Evolutionary conservation across 257 asterid genomes (phyloP).

Genomic region (Plantago major): DNA sequence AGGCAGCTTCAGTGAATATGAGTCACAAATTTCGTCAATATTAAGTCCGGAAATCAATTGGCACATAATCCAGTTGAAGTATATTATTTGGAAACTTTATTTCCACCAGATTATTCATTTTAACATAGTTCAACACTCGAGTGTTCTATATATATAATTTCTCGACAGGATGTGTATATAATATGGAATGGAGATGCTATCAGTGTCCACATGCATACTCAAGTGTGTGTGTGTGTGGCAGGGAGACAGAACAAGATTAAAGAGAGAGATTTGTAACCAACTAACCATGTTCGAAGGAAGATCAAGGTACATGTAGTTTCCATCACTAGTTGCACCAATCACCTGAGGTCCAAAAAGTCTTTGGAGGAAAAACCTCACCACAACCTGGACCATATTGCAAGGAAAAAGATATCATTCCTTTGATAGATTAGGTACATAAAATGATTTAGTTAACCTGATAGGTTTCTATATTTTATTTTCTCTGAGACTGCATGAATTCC

Average conservation of each 20-base stretch:
- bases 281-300: constrained; percentile 91
- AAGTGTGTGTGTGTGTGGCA: too few relatives aligned
- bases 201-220: too few relatives aligned
- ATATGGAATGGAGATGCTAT: neutral
- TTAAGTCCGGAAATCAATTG: neutral
- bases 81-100: too few relatives aligned
- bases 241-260: too few relatives aligned
- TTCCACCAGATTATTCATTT: neutral
- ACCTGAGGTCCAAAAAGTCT: constrained; percentile 69
- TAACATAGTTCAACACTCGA: neutral
- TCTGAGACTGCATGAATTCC: neutral
- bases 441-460: too few relatives aligned
- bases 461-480: too few relatives aligned
- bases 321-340: constrained; percentile 73
- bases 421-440: too few relatives aligned
- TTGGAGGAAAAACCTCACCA: constrained; percentile 62
- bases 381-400: constrained; percentile 36
- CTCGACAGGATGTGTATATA: neutral
- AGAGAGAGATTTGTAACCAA: constrained; percentile 24
- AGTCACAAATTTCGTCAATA: neutral
- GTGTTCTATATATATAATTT: neutral
- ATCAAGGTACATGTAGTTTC: constrained; percentile 72
- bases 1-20: neutral
- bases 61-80: neutral
- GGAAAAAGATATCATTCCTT: neutral